These are phyloP conservation scores for Coemansia umbellata DNA, from an alignment of 192 early-diverging fungal genomes.

Conservation along the genomic window DNA sequence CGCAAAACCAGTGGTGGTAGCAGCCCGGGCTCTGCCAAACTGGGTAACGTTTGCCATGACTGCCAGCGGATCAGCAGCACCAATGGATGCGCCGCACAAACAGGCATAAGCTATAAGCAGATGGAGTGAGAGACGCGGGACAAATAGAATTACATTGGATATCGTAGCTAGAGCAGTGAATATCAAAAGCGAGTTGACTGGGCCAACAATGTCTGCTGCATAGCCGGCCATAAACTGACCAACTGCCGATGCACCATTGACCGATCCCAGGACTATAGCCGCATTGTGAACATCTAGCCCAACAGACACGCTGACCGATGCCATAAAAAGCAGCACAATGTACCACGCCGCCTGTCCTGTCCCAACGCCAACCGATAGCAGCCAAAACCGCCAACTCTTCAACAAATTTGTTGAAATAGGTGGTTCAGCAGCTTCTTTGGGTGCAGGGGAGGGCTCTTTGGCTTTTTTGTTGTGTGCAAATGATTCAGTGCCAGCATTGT, in stretches of 20 bases:
- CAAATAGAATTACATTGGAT: conserved; percentile 33
- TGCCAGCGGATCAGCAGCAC: conserved; percentile 38
- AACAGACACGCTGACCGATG: conserved; percentile 40
- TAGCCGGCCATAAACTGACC: conserved; percentile 46
- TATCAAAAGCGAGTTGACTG: conserved; percentile 28
- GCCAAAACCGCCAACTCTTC: conserved; percentile 35
- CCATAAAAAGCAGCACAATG: conserved; percentile 35
- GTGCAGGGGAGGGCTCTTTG: too few species aligned
- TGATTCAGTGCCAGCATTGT: too few species aligned
- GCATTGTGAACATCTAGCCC: conserved; percentile 48
- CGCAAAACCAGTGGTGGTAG: conserved; percentile 18
- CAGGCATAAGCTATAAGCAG: conserved; percentile 36
- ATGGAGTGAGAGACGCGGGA: conserved; percentile 22
- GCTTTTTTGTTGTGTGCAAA: too few species aligned
- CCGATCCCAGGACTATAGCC: conserved; percentile 33
- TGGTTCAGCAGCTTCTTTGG: too few species aligned
- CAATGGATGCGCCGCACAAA: conserved; percentile 41
- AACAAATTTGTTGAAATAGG: conserved; percentile 7
- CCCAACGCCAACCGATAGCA: conserved; percentile 35
- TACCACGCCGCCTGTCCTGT: conserved; percentile 46
- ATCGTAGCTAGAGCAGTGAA: conserved; percentile 28
- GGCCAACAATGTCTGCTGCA: conserved; percentile 34
- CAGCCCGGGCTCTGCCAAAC: conserved; percentile 25
- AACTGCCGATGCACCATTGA: conserved; percentile 43
- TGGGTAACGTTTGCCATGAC: conserved; percentile 39